phyloP scores from a whole-genome alignment of 805 yeast genomes.

The Candida koratica region DNA sequence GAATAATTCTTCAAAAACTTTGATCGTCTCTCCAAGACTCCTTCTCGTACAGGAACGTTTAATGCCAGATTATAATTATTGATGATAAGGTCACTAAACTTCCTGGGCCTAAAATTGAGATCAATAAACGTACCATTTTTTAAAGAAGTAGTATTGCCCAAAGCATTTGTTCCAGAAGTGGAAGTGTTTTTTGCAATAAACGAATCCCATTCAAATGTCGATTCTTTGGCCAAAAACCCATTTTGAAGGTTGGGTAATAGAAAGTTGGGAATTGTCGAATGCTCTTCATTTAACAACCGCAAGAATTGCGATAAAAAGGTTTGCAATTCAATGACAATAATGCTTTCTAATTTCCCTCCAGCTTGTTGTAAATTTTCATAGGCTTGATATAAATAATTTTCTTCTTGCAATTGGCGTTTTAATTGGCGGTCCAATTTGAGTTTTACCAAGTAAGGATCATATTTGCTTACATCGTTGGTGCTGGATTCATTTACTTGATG shows the following conservation, averaged over 20 bases:
- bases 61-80: constrained; percentile 67
- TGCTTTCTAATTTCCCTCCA: constrained; percentile 81
- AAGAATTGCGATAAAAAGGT: constrained; percentile 73
- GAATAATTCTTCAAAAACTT: constrained; percentile 90
- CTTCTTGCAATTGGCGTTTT: constrained; percentile 74
- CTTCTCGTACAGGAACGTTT: constrained; percentile 62
- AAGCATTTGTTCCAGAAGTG: constrained; percentile 24
- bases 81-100: constrained; percentile 52
- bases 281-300: constrained; percentile 65
- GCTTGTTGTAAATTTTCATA: constrained; percentile 81
- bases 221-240: constrained; percentile 66
- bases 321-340: constrained; percentile 83
- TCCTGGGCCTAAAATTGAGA: constrained; percentile 35
- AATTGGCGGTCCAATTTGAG: constrained; percentile 70
- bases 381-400: constrained; percentile 84
- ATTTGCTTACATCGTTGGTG: constrained; percentile 32
- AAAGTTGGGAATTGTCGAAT: constrained; percentile 63
- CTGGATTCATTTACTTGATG: constrained; percentile 12
- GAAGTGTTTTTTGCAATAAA: constrained; percentile 64
- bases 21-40: constrained; percentile 83
- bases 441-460: constrained; percentile 82
- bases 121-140: constrained; percentile 40
- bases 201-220: constrained; percentile 84
- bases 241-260: constrained; percentile 55
- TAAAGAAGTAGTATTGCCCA: constrained; percentile 24